phyloP scores from a whole-genome alignment of 805 yeast species.

The Candida gorgasii region DNA sequence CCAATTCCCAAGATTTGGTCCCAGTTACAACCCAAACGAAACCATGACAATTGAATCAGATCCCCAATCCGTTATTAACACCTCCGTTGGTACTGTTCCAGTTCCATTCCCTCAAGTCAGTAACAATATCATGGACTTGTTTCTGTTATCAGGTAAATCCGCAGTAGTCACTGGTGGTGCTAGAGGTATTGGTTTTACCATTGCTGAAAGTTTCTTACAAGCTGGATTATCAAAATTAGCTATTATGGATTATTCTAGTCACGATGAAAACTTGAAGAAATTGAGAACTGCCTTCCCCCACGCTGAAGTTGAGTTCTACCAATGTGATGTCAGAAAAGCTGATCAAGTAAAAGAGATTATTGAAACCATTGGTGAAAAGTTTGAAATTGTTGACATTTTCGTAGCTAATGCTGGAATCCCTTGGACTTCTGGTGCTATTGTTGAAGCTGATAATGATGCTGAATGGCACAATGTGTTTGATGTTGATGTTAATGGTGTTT shows the following conservation, averaged over 20 bases:
- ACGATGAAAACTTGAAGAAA: conserved; percentile 27
- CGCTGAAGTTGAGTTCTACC: conserved; percentile 31
- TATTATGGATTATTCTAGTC: conserved; percentile 38
- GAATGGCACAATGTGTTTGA: conserved; percentile 74
- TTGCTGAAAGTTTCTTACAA: conserved; percentile 39
- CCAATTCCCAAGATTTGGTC: not conserved
- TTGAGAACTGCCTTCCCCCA: conserved; percentile 32
- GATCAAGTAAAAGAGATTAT: conserved; percentile 38
- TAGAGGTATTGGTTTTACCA: conserved; percentile 39
- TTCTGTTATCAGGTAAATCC: conserved; percentile 30
- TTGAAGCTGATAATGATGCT: conserved; percentile 46
- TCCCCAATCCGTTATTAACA: conserved; percentile 29
- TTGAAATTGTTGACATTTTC: conserved; percentile 41
- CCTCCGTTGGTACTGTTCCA: conserved; percentile 40
- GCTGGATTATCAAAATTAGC: conserved; percentile 39
- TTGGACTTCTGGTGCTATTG: conserved; percentile 45
- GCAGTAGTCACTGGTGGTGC: conserved; percentile 41
- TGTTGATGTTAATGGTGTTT: conserved; percentile 78
- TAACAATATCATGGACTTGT: conserved; percentile 29
- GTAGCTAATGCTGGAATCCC: conserved; percentile 51
- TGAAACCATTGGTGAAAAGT: conserved; percentile 29
- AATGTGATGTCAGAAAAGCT: conserved; percentile 41
- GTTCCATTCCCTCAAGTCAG: conserved; percentile 32
- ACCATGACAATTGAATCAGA: conserved; percentile 27
- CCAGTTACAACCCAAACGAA: not conserved